These are phyloP conservation scores for Candida neerlandica DNA, from an alignment of 1,139 yeast species.

Conservation along the genomic window DNA sequence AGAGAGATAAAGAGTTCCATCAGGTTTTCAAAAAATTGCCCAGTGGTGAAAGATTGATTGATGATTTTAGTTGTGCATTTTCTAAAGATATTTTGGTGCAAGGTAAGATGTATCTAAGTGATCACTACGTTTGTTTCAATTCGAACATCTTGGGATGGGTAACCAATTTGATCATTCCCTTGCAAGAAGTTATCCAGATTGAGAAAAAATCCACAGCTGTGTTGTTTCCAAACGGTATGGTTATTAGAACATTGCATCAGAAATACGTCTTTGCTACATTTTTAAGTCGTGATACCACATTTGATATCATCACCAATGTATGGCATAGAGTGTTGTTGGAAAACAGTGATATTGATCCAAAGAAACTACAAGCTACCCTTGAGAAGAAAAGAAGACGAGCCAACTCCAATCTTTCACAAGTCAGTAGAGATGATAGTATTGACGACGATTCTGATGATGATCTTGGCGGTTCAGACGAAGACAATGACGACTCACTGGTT, in stretches of 20 bases:
- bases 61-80: constrained; percentile 72
- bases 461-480: constrained; percentile 11
- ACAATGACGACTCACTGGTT: constrained; percentile 10
- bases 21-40: constrained; percentile 59
- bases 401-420: constrained; percentile 11
- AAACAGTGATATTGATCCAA: constrained; percentile 25
- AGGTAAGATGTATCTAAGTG: constrained; percentile 68
- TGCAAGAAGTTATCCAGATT: constrained; percentile 69
- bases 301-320: constrained; percentile 59
- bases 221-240: constrained; percentile 74
- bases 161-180: constrained; percentile 65
- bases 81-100: constrained; percentile 72
- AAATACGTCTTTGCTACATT: constrained; percentile 75
- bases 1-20: constrained; percentile 66
- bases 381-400: constrained; percentile 16
- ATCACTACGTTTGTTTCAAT: constrained; percentile 63
- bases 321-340: constrained; percentile 54
- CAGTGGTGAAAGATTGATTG: constrained; percentile 54
- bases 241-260: constrained; percentile 69
- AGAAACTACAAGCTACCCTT: constrained; percentile 17
- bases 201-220: constrained; percentile 76
- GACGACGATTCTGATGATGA: constrained; percentile 13
- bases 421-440: constrained; percentile 9
- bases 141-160: constrained; percentile 77
- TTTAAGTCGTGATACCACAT: constrained; percentile 66